phyloP scores from a whole-genome alignment of 345 rosid species.

The Eucalyptus urophylla region DNA sequence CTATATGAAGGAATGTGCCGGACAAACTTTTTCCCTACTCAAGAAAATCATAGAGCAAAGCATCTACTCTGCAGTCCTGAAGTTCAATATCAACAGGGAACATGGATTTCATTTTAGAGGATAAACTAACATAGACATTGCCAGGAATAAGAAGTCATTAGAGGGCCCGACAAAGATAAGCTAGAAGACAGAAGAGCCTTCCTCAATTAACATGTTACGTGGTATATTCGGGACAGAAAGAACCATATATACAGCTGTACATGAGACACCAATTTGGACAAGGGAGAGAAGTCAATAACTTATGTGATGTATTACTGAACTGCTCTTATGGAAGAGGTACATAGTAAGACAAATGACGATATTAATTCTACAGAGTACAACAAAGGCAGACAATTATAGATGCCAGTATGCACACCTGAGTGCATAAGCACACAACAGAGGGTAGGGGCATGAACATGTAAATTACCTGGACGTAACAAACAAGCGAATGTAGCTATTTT shows the following conservation, averaged over 20 bases:
- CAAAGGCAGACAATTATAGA: background rate
- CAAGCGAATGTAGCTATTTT: background rate
- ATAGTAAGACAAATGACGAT: background rate
- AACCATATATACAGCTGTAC: background rate
- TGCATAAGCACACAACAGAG: background rate
- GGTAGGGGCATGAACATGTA: background rate
- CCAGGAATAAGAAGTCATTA: background rate
- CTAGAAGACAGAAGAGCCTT: background rate
- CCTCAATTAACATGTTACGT: background rate
- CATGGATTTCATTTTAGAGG: background rate
- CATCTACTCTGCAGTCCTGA: background rate
- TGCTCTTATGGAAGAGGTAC: background rate
- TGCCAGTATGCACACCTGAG: background rate
- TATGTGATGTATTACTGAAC: background rate
- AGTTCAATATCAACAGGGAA: background rate
- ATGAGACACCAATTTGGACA: background rate
- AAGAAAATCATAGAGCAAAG: background rate
- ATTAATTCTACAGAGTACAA: background rate
- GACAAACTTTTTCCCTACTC: background rate
- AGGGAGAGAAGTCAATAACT: background rate
- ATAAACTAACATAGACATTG: background rate
- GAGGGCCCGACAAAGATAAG: background rate
- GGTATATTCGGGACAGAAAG: background rate
- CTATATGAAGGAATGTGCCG: background rate
- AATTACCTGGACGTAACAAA: background rate